Evolutionary conservation across 2,329 filamentous ascomycete species (phyloP).

Genomic region (Escovopsis sp.): DNA sequence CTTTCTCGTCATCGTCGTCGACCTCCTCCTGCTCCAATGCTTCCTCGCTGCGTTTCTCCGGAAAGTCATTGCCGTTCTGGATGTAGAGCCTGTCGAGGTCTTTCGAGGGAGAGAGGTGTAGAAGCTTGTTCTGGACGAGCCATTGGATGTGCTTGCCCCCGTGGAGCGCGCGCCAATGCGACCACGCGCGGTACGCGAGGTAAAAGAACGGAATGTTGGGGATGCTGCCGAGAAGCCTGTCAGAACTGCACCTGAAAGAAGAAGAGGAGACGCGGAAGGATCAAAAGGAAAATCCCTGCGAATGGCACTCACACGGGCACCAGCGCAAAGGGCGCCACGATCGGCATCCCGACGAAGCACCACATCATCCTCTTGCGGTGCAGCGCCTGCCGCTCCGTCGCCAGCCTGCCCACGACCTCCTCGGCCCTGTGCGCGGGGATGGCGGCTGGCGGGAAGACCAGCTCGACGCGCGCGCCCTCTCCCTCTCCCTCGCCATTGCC

Average conservation of each 20-base stretch:
- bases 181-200: slow-evolving; percentile 79
- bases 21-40: too few relatives aligned
- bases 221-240: slow-evolving; percentile 38
- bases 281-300: too few relatives aligned
- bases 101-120: slow-evolving; percentile 50
- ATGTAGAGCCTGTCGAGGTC: slow-evolving; percentile 62
- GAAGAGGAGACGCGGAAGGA: not conserved
- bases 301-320: slow-evolving; percentile 58
- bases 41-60: slow-evolving; percentile 2
- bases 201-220: slow-evolving; percentile 98
- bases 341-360: slow-evolving; percentile 70
- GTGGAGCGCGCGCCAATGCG: slow-evolving; percentile 72
- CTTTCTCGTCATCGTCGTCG: too few relatives aligned
- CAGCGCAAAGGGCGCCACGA: slow-evolving; percentile 68
- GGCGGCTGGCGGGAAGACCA: slow-evolving; percentile 61
- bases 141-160: slow-evolving; percentile 79
- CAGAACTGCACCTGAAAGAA: not conserved
- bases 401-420: slow-evolving; percentile 52
- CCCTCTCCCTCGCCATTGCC: too few relatives aligned
- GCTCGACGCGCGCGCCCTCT: slow-evolving; percentile 43
- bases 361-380: slow-evolving; percentile 67
- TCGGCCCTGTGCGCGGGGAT: slow-evolving; percentile 50
- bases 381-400: slow-evolving; percentile 64
- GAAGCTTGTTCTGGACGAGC: slow-evolving; percentile 58
- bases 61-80: slow-evolving; percentile 20